These are phyloP conservation scores for Colletotrichum sp. DNA, from an alignment of 2,329 filamentous ascomycete species.

Conservation along the genomic window DNA sequence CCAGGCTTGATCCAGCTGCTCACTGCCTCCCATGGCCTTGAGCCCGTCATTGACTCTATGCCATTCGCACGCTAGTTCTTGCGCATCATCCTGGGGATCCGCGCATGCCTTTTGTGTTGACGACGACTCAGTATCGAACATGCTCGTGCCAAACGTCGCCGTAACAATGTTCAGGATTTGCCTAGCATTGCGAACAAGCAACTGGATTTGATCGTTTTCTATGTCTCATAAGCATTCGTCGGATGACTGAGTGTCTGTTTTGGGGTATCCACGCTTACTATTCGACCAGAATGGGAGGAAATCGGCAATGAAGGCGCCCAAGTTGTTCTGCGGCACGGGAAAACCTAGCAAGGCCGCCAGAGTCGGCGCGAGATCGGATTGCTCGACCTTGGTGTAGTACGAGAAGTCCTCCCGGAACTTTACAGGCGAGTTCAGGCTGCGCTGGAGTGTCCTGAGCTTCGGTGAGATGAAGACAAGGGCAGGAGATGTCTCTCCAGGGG, in stretches of 20 bases:
- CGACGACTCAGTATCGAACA: slow-evolving; percentile 38
- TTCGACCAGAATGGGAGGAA: slow-evolving; percentile 79
- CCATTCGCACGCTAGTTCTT: slow-evolving; percentile 75
- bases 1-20: slow-evolving; percentile 42
- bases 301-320: slow-evolving; percentile 83
- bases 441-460: slow-evolving; percentile 68
- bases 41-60: slow-evolving; percentile 34
- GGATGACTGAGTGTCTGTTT: background rate
- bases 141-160: slow-evolving; percentile 67
- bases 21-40: slow-evolving; percentile 20
- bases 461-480: slow-evolving; percentile 91
- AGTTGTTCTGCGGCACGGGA: slow-evolving; percentile 86
- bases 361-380: slow-evolving; percentile 92
- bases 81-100: slow-evolving; percentile 51
- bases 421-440: slow-evolving; percentile 54
- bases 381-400: slow-evolving; percentile 86
- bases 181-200: slow-evolving; percentile 78
- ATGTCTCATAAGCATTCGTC: slow-evolving; percentile 23
- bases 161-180: slow-evolving; percentile 82
- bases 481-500: slow-evolving; percentile 90
- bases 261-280: slow-evolving; percentile 47
- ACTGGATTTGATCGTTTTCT: slow-evolving; percentile 63
- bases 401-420: slow-evolving; percentile 73
- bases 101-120: slow-evolving; percentile 27
- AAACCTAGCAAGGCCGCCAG: slow-evolving; percentile 86